Evolutionary conservation across 768 basidiomycete species (phyloP), one percentile per base, ranked within the genome.

Genomic region (Coprinopsis sp.): DNA sequence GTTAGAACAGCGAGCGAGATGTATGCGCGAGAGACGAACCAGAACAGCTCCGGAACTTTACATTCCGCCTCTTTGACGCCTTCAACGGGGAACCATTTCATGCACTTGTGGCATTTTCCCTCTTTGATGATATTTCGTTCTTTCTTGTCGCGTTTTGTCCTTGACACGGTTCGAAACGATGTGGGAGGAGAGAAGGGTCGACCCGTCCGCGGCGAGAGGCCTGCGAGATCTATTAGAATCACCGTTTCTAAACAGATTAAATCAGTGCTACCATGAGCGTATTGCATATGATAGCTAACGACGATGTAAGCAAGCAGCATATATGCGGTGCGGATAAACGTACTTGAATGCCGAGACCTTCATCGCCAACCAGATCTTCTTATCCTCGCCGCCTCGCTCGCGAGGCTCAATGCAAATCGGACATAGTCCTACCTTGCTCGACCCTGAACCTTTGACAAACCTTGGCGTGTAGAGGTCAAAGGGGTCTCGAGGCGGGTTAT

Each of bases 301-400:
- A 16, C 16, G 21, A 18, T n/a, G 24, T 8, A 3, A 33, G 41
- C 27, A 23, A 25, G 48, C 21, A 19, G 25, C 6, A 24, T 12
- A 13, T 34, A 37, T 36, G 24, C 33, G 24, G 36, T 19, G 22
- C 21, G 22, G 33, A 16, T 23, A 34, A 8, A 19, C 69, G n/a
- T 31, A 88, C 87, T 90, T 89, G 69, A 81, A 89, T 16, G 87
- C 87, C 12, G 82, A 85, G 57, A 84, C 82, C 54, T 89, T 89
- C 78, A 81, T 88, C 2, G 80, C 77, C 27, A 88, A 63, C 88
- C 89, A 91, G 22, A 83, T 50, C 30, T 73, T 71, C 54, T 76
- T 78, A 2, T 76, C 77, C 46, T 75, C 76, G 0, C 87, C 88
- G 1, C 85, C 85, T 7, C 87, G 75, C 18, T 64, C 66, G 3